phyloP scores from a whole-genome alignment of 352 stramenopile genomes.

The Phytopythium chamaehyphon region DNA sequence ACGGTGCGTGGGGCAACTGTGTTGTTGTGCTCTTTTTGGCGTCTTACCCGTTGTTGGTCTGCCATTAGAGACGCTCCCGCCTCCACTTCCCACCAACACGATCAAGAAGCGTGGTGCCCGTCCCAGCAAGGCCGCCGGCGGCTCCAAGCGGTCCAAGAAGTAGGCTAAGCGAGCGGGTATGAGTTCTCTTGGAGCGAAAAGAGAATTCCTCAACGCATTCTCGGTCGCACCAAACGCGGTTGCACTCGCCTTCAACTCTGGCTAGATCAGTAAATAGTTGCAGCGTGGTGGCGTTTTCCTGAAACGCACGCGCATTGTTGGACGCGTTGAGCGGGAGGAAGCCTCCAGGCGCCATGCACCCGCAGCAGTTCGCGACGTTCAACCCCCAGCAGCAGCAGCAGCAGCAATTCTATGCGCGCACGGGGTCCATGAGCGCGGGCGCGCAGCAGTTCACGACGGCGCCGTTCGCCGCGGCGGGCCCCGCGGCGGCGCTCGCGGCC shows the following conservation, averaged over 20 bases:
- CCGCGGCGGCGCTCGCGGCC: slow-evolving; percentile 8
- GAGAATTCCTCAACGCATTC: too few relatives aligned
- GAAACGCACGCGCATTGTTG: too few relatives aligned
- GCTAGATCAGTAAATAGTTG: slow-evolving; percentile 4
- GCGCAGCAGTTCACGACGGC: slow-evolving; percentile 34
- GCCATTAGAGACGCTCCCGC: slow-evolving; percentile 44
- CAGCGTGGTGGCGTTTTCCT: not conserved
- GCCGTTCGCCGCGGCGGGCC: slow-evolving; percentile 21
- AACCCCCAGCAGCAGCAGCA: slow-evolving; percentile 29
- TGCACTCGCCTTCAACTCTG: slow-evolving; percentile 3
- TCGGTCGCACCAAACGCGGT: not conserved
- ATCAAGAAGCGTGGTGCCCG: slow-evolving; percentile 20
- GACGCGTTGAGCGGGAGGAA: too few relatives aligned
- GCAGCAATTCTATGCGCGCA: slow-evolving; percentile 40
- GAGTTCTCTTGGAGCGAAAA: not conserved
- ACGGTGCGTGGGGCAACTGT: slow-evolving; percentile 29
- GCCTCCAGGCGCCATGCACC: slow-evolving; percentile 20
- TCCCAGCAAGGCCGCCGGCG: slow-evolving; percentile 5
- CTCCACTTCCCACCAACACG: slow-evolving; percentile 18
- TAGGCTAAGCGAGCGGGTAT: slow-evolving; percentile 4
- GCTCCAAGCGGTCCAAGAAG: slow-evolving; percentile 33
- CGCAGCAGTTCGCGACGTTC: slow-evolving; percentile 59
- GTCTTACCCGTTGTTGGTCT: slow-evolving; percentile 2
- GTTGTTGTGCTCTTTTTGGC: not conserved
- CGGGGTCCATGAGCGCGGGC: slow-evolving; percentile 21